Conservation (phyloP, 2,329 filamentous ascomycete genomes). For the Penicillium glabrum region DNA sequence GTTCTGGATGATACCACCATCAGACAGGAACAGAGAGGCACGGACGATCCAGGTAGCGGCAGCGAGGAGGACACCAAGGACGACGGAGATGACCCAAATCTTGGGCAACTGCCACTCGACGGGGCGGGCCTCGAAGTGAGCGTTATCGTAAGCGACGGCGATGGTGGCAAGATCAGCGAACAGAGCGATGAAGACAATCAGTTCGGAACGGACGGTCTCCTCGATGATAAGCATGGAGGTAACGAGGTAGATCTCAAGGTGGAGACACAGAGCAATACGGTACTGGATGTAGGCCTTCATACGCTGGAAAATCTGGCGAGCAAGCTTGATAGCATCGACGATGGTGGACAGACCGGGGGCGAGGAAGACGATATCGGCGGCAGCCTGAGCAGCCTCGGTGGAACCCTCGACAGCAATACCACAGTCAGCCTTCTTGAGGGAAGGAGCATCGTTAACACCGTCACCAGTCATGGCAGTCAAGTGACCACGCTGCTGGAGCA, state of each 20-base stretch:
- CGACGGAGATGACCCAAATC: slow-evolving; percentile 68
- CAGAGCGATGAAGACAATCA: slow-evolving; percentile 76
- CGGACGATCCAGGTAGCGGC: slow-evolving; percentile 72
- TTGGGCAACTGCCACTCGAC: slow-evolving; percentile 81
- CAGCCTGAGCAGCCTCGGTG: slow-evolving; percentile 70
- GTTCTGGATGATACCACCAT: slow-evolving; percentile 73
- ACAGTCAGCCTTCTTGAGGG: slow-evolving; percentile 72
- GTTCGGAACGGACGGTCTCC: slow-evolving; percentile 69
- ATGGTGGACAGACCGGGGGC: slow-evolving; percentile 71
- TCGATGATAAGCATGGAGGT: slow-evolving; percentile 79
- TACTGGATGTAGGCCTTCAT: slow-evolving; percentile 79
- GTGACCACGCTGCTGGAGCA: slow-evolving; percentile 71
- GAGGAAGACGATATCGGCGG: slow-evolving; percentile 73
- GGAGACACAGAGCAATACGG: slow-evolving; percentile 72
- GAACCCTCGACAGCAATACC: slow-evolving; percentile 73
- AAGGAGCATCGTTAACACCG: slow-evolving; percentile 73
- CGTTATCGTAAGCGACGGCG: slow-evolving; percentile 76
- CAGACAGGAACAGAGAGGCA: slow-evolving; percentile 66
- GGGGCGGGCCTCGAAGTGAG: slow-evolving; percentile 70
- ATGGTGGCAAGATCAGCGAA: slow-evolving; percentile 80
- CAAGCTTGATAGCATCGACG: slow-evolving; percentile 71
- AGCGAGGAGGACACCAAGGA: slow-evolving; percentile 66
- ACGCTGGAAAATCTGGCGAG: slow-evolving; percentile 73
- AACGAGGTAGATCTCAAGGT: slow-evolving; percentile 74
- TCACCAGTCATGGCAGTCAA: slow-evolving; percentile 76